These are phyloP conservation scores for Akanthomyces dipterigenus DNA, from an alignment of 2,329 filamentous ascomycete genomes.

Conservation along the genomic window DNA sequence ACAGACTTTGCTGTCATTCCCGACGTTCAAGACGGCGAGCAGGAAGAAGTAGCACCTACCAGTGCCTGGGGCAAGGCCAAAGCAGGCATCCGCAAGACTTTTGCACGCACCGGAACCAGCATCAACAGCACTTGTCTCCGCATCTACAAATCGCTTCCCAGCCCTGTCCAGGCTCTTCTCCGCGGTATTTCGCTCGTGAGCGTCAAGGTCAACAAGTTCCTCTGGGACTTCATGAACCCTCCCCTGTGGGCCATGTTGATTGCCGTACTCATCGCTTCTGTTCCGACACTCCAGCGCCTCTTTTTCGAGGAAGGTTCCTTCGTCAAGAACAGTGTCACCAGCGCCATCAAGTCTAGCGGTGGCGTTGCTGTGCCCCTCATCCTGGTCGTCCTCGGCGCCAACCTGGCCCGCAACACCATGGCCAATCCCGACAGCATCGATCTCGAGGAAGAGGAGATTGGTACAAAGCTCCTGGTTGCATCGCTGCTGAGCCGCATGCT, in stretches of 20 bases:
- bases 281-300: slow-evolving; percentile 71
- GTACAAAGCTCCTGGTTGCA: slow-evolving; percentile 74
- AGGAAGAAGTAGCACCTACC: slow-evolving; percentile 18
- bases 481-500: slow-evolving; percentile 87
- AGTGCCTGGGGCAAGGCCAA: slow-evolving; percentile 31
- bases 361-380: slow-evolving; percentile 93
- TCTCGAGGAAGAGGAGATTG: slow-evolving; percentile 61
- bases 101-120: not conserved
- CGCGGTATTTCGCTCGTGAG: slow-evolving; percentile 26
- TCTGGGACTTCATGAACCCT: slow-evolving; percentile 97
- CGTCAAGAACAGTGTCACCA: slow-evolving; percentile 85
- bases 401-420: slow-evolving; percentile 85
- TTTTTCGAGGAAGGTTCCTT: slow-evolving; percentile 91
- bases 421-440: slow-evolving; percentile 58
- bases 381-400: slow-evolving; percentile 88
- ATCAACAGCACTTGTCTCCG: not conserved
- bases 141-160: slow-evolving; percentile 29
- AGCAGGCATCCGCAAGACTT: slow-evolving; percentile 21
- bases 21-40: slow-evolving; percentile 35
- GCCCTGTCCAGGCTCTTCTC: slow-evolving; percentile 31
- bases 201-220: slow-evolving; percentile 50
- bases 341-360: slow-evolving; percentile 76
- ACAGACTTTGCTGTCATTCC: slow-evolving; percentile 57
- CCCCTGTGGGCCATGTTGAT: slow-evolving; percentile 95
- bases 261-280: slow-evolving; percentile 83